Evolutionary conservation across 1,284 basidiomycete genomes (phyloP), one percentile per base, ranked within the genome.

Genomic region (Austroboletus niveus): DNA sequence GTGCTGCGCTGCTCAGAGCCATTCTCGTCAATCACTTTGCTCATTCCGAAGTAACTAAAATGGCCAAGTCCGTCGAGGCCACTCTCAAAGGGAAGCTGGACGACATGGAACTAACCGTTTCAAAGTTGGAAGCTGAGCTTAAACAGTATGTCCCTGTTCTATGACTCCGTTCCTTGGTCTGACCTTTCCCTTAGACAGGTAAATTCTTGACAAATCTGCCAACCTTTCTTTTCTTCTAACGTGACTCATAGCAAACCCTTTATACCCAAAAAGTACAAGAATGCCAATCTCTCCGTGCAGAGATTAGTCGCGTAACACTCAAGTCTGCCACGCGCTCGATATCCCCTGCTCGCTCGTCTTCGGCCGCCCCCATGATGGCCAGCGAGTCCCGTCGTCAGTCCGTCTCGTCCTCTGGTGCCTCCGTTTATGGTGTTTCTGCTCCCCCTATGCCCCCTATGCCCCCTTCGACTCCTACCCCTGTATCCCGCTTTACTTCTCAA

Each of bases 1-100:
- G 78, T 71, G 83, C 76, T 66, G 82, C 83, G 48, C 78, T 89
- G 42, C 73, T 91, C 62, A 83, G 83, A 57, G 88, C 88, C 49
- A 91, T 91, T 65, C 78, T 91, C 51, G 80, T 85, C 72, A 91
- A 91, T 63, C 85, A 89, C 66, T 70, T 82, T 46, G 84, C 86
- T 56, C 87, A 89, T 69, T 82, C 83, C 34, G 87, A 90, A 66
- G 80, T 82, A 51, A 81, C 77, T 63, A 85, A 82, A 71, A 69
- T 73, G 56, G 78, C 85, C 44, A 87, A 83, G 69, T 71, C 68
- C 48, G 69, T 77, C 45, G 86, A 90, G 71, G 69, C 73, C 42
- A 75, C 72, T 53, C 74, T 88, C 60, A 84, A 80, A 69, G 72
- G 75, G 55, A 80, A 79, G 69, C 66, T 89, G 40, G 83, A 86